Conservation (phyloP, 2,329 filamentous ascomycete genomes). For the Akanthomyces lecanii region DNA sequence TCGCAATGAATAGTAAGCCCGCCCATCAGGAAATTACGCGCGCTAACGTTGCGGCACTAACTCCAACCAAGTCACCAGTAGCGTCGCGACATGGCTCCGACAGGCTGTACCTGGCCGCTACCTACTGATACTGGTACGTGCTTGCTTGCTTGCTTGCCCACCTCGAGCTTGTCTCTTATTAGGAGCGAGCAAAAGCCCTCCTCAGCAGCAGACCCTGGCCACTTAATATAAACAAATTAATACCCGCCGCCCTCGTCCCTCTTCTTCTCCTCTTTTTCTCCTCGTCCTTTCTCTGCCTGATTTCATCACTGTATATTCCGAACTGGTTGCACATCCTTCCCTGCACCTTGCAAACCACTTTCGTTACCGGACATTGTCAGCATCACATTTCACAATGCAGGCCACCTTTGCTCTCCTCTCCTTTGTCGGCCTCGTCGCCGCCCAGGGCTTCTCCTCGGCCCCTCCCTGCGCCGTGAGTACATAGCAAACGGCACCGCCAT, state of each 20-base stretch:
- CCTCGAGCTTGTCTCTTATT: no score
- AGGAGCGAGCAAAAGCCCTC: no score
- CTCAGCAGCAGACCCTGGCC: neutral
- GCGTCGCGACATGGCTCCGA: neutral
- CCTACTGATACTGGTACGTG: neutral
- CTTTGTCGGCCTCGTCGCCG: neutral
- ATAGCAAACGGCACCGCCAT: neutral
- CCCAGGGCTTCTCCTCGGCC: neutral
- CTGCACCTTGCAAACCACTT: neutral
- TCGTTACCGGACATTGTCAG: neutral
- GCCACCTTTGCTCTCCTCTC: neutral
- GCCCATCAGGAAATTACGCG: neutral
- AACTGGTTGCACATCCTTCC: neutral
- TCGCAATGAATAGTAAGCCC: no score
- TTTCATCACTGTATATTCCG: neutral
- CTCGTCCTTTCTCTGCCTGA: neutral
- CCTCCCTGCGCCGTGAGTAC: conserved; percentile 1
- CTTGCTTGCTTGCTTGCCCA: no score
- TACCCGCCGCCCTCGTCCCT: neutral
- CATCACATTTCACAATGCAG: conserved; percentile 4
- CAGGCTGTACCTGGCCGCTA: conserved; percentile 1
- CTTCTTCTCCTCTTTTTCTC: neutral
- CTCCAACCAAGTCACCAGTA: neutral
- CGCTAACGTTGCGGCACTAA: neutral
- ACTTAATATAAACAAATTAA: conserved; percentile 2